Conservation (phyloP, 1,284 basidiomycete species). For the Flammula alnicola region DNA sequence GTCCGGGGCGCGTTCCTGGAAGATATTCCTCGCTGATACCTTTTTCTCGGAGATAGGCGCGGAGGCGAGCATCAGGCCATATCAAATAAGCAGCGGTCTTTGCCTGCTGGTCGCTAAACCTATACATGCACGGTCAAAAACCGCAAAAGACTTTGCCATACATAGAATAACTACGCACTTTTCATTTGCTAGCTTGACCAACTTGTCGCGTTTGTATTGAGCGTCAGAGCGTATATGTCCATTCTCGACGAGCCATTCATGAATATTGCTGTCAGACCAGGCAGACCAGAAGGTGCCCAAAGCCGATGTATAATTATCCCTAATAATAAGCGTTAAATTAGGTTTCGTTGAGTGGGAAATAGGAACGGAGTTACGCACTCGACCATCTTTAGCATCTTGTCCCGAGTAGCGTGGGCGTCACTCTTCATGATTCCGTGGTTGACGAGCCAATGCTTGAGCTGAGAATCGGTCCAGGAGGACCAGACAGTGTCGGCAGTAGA, state of each 20-base stretch:
- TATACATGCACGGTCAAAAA: constrained; percentile 11
- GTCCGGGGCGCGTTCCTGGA: constrained; percentile 66
- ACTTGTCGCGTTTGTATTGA: constrained; percentile 73
- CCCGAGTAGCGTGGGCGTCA: constrained; percentile 70
- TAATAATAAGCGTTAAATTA: constrained; percentile 26
- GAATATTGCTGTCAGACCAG: constrained; percentile 84
- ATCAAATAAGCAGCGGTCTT: constrained; percentile 68
- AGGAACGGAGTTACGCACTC: too few species aligned
- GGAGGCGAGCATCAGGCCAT: constrained; percentile 91
- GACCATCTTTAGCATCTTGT: constrained; percentile 79
- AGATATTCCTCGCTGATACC: constrained; percentile 71
- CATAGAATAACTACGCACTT: constrained; percentile 48
- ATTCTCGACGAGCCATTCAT: constrained; percentile 77
- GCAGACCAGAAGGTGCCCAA: constrained; percentile 70
- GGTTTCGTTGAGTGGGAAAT: too few species aligned
- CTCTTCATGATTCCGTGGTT: constrained; percentile 71
- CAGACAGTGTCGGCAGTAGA: constrained; percentile 62
- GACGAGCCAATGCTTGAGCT: constrained; percentile 74
- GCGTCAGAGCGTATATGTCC: constrained; percentile 73
- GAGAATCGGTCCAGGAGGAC: constrained; percentile 71
- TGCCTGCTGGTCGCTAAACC: constrained; percentile 36
- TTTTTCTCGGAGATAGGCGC: constrained; percentile 79
- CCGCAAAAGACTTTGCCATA: constrained; percentile 12
- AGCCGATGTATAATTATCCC: constrained; percentile 77
- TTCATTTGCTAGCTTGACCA: constrained; percentile 67